phyloP scores from a whole-genome alignment of 2,329 filamentous ascomycete genomes.

The Knufia petricola region DNA sequence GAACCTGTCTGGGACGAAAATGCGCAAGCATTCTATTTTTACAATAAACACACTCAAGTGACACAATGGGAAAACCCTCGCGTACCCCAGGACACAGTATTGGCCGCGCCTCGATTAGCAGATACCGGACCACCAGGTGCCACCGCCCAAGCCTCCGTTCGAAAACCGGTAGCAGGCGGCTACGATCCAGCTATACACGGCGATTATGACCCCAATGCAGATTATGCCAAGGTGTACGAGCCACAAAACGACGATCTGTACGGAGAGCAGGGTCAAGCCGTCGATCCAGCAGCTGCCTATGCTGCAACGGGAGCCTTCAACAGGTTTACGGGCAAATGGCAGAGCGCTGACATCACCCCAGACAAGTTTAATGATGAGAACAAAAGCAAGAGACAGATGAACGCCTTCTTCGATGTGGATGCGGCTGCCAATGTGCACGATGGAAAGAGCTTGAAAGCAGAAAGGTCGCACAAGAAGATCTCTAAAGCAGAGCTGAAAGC shows the following conservation, averaged over 20 bases:
- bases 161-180: conserved; percentile 50
- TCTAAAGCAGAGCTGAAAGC: conserved; percentile 78
- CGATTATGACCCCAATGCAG: conserved; percentile 90
- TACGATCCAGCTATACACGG: conserved; percentile 97
- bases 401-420: conserved; percentile 91
- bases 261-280: conserved; percentile 25
- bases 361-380: conserved; percentile 78
- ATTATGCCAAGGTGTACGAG: conserved; percentile 62
- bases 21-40: conserved; percentile 67
- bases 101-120: conserved; percentile 38
- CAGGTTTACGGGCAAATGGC: conserved; percentile 77
- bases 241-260: conserved; percentile 26
- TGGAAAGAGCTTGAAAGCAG: conserved; percentile 81
- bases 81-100: conserved; percentile 40
- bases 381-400: conserved; percentile 80
- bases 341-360: conserved; percentile 55
- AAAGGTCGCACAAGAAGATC: conserved; percentile 75
- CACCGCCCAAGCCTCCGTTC: conserved; percentile 28
- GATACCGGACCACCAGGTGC: conserved; percentile 68
- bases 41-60: conserved; percentile 65
- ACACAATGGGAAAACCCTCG: conserved; percentile 85
- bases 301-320: conserved; percentile 72
- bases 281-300: conserved; percentile 46
- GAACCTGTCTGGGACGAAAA: conserved; percentile 64
- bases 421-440: conserved; percentile 85